These are phyloP conservation scores for Daedaleopsis sinensis DNA, from an alignment of 768 basidiomycete genomes.

Conservation along the genomic window DNA sequence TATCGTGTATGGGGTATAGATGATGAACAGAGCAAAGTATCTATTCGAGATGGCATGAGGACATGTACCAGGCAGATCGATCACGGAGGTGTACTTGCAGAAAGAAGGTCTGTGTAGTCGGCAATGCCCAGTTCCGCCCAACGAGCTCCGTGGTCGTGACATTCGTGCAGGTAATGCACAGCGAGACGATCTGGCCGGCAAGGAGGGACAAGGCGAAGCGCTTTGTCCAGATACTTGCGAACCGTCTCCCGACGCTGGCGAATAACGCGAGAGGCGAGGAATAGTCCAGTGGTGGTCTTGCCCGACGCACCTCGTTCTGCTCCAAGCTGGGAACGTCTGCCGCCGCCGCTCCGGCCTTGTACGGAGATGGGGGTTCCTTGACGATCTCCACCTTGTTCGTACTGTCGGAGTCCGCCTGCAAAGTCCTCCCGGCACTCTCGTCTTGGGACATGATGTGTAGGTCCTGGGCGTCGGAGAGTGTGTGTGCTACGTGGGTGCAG, in stretches of 20 bases:
- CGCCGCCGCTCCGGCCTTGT: background rate
- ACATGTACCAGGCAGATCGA: background rate
- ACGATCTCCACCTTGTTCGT: constrained; percentile 3
- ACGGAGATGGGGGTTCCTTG: constrained; percentile 6
- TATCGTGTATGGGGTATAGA: constrained; percentile 89
- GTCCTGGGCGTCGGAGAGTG: background rate
- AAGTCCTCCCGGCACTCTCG: too few species aligned
- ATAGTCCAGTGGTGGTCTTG: constrained; percentile 67
- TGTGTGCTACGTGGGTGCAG: background rate
- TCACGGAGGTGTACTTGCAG: constrained; percentile 50
- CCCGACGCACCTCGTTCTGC: background rate
- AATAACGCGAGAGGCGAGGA: constrained; percentile 58
- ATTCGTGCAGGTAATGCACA: constrained; percentile 90
- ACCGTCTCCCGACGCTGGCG: constrained; percentile 57
- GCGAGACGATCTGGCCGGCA: constrained; percentile 80
- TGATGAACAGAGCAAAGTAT: constrained; percentile 73
- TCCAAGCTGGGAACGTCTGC: constrained; percentile 4
- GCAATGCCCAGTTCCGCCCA: constrained; percentile 65
- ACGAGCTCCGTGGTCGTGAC: constrained; percentile 83
- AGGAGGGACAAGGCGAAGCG: constrained; percentile 71
- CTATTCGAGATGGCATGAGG: constrained; percentile 37
- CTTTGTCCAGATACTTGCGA: constrained; percentile 78
- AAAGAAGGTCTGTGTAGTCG: constrained; percentile 85
- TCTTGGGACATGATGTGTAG: constrained; percentile 6
- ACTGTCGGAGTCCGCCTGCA: too few species aligned